Evolutionary conservation across 75 land plant species (phyloP).

Genomic region (Cupressus sempervirens): DNA sequence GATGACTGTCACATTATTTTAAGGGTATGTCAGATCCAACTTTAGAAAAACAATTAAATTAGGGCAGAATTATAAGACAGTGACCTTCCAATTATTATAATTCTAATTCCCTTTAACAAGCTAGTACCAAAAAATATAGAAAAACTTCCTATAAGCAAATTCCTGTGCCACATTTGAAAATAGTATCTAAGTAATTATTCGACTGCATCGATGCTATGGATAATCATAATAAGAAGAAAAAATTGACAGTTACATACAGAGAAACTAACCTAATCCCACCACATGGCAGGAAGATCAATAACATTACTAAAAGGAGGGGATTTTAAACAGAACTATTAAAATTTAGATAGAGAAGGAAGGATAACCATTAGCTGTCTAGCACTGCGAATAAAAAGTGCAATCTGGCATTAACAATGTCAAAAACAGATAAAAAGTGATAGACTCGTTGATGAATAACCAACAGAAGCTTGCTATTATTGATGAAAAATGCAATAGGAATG

Average conservation of each 20-base stretch:
- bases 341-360: background rate
- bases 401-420: background rate
- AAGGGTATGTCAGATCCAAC: background rate
- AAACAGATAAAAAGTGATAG: background rate
- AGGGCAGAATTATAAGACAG: background rate
- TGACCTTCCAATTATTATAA: background rate
- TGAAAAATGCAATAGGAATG: background rate
- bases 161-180: background rate
- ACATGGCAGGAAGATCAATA: background rate
- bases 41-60: background rate
- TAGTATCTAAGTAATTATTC: background rate
- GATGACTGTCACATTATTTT: slow-evolving; percentile 44
- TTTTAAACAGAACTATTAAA: background rate
- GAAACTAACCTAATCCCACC: background rate
- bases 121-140: background rate
- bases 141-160: background rate
- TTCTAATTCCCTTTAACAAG: background rate
- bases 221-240: background rate
- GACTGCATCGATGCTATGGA: background rate
- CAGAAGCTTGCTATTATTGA: background rate
- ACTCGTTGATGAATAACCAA: background rate
- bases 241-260: background rate
- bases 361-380: background rate
- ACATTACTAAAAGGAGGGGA: background rate
- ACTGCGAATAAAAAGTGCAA: background rate